phyloP scores from a whole-genome alignment of 306 rosid genomes.

The Pterocarpus santalinus region DNA sequence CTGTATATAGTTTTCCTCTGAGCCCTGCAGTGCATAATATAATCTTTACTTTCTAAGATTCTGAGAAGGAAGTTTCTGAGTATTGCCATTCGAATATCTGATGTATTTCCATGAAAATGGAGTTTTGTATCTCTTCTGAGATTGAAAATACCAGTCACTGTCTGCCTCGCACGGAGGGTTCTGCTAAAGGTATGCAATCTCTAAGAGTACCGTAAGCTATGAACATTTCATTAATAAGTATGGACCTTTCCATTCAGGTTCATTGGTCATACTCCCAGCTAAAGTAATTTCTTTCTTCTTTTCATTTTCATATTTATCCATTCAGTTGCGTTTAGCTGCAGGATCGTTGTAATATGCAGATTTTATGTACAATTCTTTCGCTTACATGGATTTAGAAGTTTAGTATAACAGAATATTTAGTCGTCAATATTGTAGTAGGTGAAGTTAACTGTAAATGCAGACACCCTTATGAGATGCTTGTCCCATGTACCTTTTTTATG shows the following conservation, averaged over 20 bases:
- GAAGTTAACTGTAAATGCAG: slow-evolving; percentile 50
- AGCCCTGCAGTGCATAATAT: slow-evolving; percentile 46
- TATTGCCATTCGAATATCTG: slow-evolving; percentile 42
- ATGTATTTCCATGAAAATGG: slow-evolving; percentile 49
- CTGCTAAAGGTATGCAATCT: slow-evolving; percentile 47
- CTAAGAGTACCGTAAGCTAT: slow-evolving; percentile 46
- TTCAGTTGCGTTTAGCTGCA: slow-evolving; percentile 61
- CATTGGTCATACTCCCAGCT: slow-evolving; percentile 58
- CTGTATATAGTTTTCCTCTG: slow-evolving; percentile 61
- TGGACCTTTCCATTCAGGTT: slow-evolving; percentile 53
- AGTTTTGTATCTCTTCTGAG: slow-evolving; percentile 53
- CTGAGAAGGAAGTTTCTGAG: slow-evolving; percentile 46
- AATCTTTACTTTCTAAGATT: slow-evolving; percentile 25
- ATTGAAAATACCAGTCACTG: not conserved
- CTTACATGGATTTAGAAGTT: slow-evolving; percentile 58
- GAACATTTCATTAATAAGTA: slow-evolving; percentile 54
- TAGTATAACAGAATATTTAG: slow-evolving; percentile 36
- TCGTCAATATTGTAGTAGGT: slow-evolving; percentile 37
- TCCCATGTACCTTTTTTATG: slow-evolving; percentile 22
- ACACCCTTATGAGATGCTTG: slow-evolving; percentile 51
- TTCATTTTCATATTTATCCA: slow-evolving; percentile 32
- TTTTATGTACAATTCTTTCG: slow-evolving; percentile 63
- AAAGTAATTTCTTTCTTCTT: slow-evolving; percentile 47
- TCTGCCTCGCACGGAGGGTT: slow-evolving; percentile 43
- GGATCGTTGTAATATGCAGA: slow-evolving; percentile 56